Evolutionary conservation across 192 early-diverging fungal species (phyloP).

Genomic region (Coemansia sp.): DNA sequence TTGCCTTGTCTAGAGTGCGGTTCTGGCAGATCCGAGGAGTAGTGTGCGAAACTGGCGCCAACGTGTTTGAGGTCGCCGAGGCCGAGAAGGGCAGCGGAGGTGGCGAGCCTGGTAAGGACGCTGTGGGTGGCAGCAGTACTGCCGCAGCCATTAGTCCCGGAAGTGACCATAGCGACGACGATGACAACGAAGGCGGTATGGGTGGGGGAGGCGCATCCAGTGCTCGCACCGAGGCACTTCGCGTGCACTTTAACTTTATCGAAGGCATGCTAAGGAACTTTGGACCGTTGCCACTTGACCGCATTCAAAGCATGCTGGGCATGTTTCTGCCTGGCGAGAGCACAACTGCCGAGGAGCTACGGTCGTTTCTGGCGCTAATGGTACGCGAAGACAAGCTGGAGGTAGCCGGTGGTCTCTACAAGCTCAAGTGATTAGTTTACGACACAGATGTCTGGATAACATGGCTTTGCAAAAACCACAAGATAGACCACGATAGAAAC

Average conservation of each 20-base stretch:
- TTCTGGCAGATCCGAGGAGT: constrained; percentile 48
- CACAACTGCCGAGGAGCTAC: constrained; percentile 37
- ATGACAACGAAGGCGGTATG: background rate
- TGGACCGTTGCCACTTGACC: constrained; percentile 54
- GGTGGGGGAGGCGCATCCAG: background rate
- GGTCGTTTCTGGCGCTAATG: constrained; percentile 49
- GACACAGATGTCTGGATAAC: too few relatives aligned
- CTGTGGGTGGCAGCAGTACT: background rate
- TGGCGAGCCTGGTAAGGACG: background rate
- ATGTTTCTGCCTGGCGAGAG: constrained; percentile 54
- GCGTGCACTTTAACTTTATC: constrained; percentile 54
- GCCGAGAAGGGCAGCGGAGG: background rate
- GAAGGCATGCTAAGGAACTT: constrained; percentile 59
- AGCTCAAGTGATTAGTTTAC: constrained; percentile 27
- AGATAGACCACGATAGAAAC: too few relatives aligned
- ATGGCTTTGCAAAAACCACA: too few relatives aligned
- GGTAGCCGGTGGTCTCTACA: constrained; percentile 46
- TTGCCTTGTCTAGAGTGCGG: constrained; percentile 14
- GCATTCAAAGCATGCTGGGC: constrained; percentile 54
- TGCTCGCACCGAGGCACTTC: constrained; percentile 39
- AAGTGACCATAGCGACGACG: background rate
- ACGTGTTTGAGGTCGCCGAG: constrained; percentile 25
- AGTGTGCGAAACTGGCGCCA: constrained; percentile 16
- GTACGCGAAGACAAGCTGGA: constrained; percentile 53
- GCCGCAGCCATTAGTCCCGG: background rate